Evolutionary conservation across 108 stramenopile genomes (phyloP).

Genomic region (Nannochloropsis salina): DNA sequence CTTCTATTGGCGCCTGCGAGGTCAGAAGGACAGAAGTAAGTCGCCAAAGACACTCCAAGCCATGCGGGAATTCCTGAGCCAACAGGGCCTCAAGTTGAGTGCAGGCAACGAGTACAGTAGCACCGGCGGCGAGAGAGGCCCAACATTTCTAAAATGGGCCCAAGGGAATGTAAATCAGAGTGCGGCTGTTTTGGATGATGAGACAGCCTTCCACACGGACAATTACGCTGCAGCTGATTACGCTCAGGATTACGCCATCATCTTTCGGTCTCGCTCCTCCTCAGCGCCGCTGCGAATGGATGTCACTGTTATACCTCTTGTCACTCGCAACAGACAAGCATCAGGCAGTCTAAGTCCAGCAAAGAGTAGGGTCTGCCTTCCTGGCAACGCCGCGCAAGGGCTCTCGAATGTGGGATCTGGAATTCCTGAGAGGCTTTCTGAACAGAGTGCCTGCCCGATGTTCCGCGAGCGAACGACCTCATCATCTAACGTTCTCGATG

Average conservation of each 20-base stretch:
- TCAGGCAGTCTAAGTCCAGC: neutral
- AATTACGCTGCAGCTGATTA: constrained; percentile 20
- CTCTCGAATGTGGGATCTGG: neutral
- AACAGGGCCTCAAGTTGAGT: neutral
- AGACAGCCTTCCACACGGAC: neutral
- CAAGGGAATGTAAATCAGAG: neutral
- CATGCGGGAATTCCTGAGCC: neutral
- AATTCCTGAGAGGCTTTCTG: neutral
- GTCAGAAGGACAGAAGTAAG: neutral
- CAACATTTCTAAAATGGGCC: neutral
- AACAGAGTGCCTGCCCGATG: neutral
- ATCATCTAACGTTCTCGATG: neutral
- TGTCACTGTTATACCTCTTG: neutral
- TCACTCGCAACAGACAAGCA: neutral
- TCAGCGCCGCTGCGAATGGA: neutral
- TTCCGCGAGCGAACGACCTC: neutral
- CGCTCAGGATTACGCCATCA: neutral
- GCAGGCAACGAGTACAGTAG: neutral
- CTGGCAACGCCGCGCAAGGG: neutral
- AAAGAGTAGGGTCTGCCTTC: neutral
- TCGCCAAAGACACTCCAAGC: neutral
- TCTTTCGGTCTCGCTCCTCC: neutral
- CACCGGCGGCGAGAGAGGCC: neutral
- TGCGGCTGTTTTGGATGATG: neutral
- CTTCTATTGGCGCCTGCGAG: neutral